Conservation (phyloP, 2,329 filamentous ascomycete genomes). For the Penicillium griseofulvum region DNA sequence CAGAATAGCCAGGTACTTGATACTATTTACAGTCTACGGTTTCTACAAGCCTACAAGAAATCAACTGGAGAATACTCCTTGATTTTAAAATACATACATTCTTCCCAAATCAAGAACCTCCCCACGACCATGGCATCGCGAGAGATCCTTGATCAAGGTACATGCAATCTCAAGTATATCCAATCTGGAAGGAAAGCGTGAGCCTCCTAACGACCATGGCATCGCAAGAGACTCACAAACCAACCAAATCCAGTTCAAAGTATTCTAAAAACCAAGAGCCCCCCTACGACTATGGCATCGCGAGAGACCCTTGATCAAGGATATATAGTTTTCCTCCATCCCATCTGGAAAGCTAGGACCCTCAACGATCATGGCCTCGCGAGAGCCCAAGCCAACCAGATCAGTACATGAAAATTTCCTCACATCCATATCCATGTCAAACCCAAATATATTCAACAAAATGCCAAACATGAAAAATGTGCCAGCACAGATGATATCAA, state of each 20-base stretch:
- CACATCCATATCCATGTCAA: neutral
- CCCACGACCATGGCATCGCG: neutral
- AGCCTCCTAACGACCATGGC: slow-evolving; percentile 4
- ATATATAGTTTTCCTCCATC: neutral
- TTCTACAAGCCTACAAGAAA: too few species aligned
- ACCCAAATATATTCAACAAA: neutral
- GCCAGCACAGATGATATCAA: neutral
- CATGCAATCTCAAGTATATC: neutral
- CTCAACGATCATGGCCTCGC: slow-evolving; percentile 3
- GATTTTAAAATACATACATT: neutral
- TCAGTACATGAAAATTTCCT: neutral
- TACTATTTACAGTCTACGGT: too few species aligned
- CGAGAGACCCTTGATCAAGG: neutral
- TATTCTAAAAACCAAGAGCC: neutral
- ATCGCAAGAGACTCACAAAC: neutral
- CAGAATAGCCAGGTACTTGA: too few species aligned
- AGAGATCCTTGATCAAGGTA: neutral
- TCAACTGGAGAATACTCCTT: neutral
- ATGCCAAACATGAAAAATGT: neutral
- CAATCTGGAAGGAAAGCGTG: neutral
- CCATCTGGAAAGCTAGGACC: neutral
- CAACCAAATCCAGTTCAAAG: neutral
- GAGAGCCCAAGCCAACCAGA: neutral
- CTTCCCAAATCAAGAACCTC: neutral
- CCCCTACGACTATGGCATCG: neutral